Conservation (phyloP, 306 rosid genomes). For the Urtica urens region DNA sequence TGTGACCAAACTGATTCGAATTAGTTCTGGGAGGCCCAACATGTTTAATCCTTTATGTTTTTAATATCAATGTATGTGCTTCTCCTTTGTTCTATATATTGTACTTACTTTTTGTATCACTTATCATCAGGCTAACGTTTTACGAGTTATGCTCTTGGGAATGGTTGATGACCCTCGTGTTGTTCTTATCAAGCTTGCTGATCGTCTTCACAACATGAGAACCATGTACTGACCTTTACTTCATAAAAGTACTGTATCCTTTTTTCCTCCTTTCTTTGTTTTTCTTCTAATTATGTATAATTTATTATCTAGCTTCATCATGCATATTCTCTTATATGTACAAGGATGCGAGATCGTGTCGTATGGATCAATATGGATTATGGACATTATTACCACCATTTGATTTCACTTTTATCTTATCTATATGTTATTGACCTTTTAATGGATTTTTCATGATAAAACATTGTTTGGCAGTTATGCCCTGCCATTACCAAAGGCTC, state of each 20-base stretch:
- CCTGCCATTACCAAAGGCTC: conserved; percentile 69
- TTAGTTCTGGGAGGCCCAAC: too few relatives aligned
- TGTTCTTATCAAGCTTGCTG: conserved; percentile 98
- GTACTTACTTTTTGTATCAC: conserved; percentile 27
- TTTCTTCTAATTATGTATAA: background rate
- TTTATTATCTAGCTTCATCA: too few relatives aligned
- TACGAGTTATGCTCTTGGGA: conserved; percentile 94
- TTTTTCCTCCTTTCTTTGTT: conserved; percentile 12
- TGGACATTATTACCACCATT: background rate
- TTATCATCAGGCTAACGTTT: conserved; percentile 80
- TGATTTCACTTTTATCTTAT: background rate
- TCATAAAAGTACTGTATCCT: conserved; percentile 6
- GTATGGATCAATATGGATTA: background rate
- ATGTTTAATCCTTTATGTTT: too few relatives aligned
- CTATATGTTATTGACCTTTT: conserved; percentile 7
- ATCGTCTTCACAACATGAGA: conserved; percentile 99
- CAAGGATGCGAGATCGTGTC: too few relatives aligned
- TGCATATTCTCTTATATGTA: too few relatives aligned
- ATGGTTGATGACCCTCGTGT: conserved; percentile 99
- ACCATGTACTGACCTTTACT: conserved; percentile 59
- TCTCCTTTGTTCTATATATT: conserved; percentile 27
- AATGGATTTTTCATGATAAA: conserved; percentile 9
- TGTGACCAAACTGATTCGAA: too few relatives aligned
- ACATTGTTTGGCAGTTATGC: conserved; percentile 53
- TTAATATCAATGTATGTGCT: too few relatives aligned